Evolutionary conservation across 257 asterid species (phyloP).

Genomic region (Scutellaria galericulata): DNA sequence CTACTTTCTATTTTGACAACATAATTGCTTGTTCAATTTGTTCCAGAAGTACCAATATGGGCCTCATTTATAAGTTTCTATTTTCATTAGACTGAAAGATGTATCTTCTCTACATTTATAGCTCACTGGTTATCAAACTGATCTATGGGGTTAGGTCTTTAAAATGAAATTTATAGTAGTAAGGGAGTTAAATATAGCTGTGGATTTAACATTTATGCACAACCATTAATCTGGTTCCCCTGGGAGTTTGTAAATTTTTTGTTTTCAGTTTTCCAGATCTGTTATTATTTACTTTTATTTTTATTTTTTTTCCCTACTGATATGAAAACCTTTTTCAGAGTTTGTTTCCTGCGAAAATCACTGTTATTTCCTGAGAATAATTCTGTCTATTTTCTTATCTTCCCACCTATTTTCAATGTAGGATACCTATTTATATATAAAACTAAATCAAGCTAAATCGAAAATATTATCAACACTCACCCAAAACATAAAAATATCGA

Average conservation of each 20-base stretch:
- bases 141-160: not conserved
- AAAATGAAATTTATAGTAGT: constrained; percentile 1
- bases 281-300: not conserved
- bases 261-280: not conserved
- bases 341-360: not conserved
- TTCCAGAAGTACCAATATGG: too few species aligned
- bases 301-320: not conserved
- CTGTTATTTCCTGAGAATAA: not conserved
- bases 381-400: not conserved
- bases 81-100: too few species aligned
- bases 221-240: not conserved
- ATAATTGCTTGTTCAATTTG: not conserved
- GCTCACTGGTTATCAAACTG: not conserved
- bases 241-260: not conserved
- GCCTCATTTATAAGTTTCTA: too few species aligned
- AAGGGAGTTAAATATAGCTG: not conserved
- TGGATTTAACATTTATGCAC: constrained; percentile 6
- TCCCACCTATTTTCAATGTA: not conserved
- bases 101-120: not conserved
- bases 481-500: not conserved
- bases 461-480: not conserved
- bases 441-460: not conserved
- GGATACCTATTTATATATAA: not conserved
- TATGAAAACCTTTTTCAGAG: not conserved
- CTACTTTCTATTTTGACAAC: not conserved